These are phyloP conservation scores for Fusarium sp. DNA, from an alignment of 2,329 filamentous ascomycete species.

Conservation along the genomic window DNA sequence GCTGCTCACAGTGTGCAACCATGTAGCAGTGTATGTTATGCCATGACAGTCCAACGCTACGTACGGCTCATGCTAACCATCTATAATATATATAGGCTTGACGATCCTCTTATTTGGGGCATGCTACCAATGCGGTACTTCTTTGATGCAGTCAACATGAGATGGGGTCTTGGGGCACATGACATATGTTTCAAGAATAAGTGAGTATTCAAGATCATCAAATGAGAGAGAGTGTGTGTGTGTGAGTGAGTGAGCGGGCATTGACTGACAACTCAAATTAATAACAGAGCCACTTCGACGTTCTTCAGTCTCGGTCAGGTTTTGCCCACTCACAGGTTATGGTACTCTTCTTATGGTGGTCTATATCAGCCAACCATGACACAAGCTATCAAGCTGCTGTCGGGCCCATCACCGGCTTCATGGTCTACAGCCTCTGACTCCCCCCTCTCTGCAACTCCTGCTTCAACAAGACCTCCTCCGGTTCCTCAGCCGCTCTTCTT, in stretches of 20 bases:
- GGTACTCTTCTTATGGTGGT: slow-evolving; percentile 81
- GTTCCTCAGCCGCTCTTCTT: slow-evolving; percentile 54
- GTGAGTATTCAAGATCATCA: slow-evolving; percentile 54
- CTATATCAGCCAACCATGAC: slow-evolving; percentile 89
- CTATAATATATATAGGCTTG: slow-evolving; percentile 68
- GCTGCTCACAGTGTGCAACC: slow-evolving; percentile 74
- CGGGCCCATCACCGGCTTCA: slow-evolving; percentile 50
- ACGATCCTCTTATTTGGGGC: slow-evolving; percentile 95
- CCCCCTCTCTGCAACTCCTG: not conserved
- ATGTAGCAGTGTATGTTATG: slow-evolving; percentile 53
- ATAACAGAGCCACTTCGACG: slow-evolving; percentile 67
- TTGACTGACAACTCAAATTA: not conserved
- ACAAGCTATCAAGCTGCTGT: slow-evolving; percentile 85
- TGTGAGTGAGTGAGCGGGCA: not conserved
- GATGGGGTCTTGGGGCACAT: slow-evolving; percentile 91
- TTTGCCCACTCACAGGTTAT: slow-evolving; percentile 83
- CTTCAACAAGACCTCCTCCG: slow-evolving; percentile 16
- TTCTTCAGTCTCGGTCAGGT: slow-evolving; percentile 94
- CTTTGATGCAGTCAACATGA: slow-evolving; percentile 75
- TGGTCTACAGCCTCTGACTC: slow-evolving; percentile 33
- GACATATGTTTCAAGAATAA: slow-evolving; percentile 94
- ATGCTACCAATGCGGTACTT: slow-evolving; percentile 78
- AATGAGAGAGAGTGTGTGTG: not conserved
- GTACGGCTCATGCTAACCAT: slow-evolving; percentile 1
- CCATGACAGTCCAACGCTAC: not conserved